phyloP scores from a whole-genome alignment of 2,329 filamentous ascomycete genomes.

The Neonectria hederae region DNA sequence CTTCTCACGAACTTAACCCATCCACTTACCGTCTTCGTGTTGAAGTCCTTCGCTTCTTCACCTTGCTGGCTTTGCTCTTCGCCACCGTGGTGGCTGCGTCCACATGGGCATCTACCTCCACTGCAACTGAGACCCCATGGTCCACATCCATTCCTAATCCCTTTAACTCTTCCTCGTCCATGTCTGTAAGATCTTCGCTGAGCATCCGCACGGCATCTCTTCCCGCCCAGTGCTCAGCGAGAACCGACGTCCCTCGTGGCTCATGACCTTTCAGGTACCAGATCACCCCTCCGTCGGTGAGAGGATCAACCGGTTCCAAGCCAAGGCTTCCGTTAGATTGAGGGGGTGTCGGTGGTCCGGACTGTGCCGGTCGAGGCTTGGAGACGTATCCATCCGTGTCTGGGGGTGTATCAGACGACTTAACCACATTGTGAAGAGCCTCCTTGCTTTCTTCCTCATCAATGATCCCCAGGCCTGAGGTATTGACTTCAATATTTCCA shows the following conservation, averaged over 20 bases:
- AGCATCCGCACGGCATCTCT: constrained; percentile 73
- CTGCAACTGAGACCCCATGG: constrained; percentile 47
- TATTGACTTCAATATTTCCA: constrained; percentile 58
- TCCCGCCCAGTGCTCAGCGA: constrained; percentile 73
- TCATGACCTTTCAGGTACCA: constrained; percentile 90
- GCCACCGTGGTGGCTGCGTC: constrained; percentile 31
- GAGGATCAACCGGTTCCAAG: constrained; percentile 59
- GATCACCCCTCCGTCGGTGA: constrained; percentile 80
- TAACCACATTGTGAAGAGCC: constrained; percentile 33
- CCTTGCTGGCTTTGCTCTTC: constrained; percentile 44
- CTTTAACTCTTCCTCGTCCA: constrained; percentile 89
- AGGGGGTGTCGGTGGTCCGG: constrained; percentile 71
- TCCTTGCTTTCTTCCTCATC: constrained; percentile 42
- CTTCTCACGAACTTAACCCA: neutral
- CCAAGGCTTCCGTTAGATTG: constrained; percentile 69
- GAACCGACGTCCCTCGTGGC: constrained; percentile 79
- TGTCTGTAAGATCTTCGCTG: constrained; percentile 89
- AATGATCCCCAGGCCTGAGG: constrained; percentile 48
- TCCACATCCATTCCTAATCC: constrained; percentile 69
- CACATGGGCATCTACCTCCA: constrained; percentile 39
- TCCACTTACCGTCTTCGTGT: constrained; percentile 45
- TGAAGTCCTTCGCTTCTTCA: constrained; percentile 49
- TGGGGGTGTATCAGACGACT: constrained; percentile 56
- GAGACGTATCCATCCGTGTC: constrained; percentile 58
- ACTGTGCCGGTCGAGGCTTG: constrained; percentile 41